A percentile compares a stretch with the other conserved stretches of the same genome.
These are phyloP conservation scores for Gamsiella multidivaricata DNA, from an alignment of 192 early-diverging fungal species.

Conservation along the genomic window DNA sequence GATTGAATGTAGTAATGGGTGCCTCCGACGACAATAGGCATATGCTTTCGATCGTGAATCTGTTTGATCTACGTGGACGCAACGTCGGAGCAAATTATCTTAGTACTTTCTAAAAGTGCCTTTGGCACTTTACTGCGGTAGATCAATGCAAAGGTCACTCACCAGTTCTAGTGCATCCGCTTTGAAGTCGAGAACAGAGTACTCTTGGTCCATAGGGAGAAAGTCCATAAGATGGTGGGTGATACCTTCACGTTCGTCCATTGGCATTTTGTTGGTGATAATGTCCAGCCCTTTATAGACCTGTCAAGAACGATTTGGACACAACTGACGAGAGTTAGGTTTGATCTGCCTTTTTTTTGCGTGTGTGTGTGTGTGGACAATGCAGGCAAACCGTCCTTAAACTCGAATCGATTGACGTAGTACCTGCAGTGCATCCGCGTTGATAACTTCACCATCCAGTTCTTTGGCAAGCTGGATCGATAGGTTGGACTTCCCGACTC, in stretches of 20 bases:
- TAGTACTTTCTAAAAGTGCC: too few species aligned
- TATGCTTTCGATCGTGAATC: constrained; percentile 73
- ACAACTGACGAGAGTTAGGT: neutral
- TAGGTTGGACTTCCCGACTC: constrained; percentile 97
- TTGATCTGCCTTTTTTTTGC: too few species aligned
- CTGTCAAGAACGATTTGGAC: constrained; percentile 36
- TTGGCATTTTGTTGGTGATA: constrained; percentile 93
- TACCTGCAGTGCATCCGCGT: constrained; percentile 95
- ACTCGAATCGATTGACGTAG: neutral
- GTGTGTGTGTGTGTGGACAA: too few species aligned
- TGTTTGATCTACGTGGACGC: constrained; percentile 70
- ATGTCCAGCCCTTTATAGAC: constrained; percentile 93
- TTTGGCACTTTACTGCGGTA: neutral
- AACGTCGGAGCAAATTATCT: neutral
- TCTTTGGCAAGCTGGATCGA: constrained; percentile 87
- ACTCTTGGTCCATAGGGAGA: constrained; percentile 77
- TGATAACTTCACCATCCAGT: constrained; percentile 90
- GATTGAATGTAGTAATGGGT: constrained; percentile 98
- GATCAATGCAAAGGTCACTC: constrained; percentile 15
- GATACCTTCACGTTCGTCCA: constrained; percentile 72
- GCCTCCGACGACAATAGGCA: constrained; percentile 94
- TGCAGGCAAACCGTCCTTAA: too few species aligned
- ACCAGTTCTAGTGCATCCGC: constrained; percentile 78
- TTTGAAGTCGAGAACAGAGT: constrained; percentile 88
- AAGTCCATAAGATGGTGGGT: constrained; percentile 91